Evolutionary conservation across 2,329 filamentous ascomycete species (phyloP).

Genomic region (Exophiala sp.): DNA sequence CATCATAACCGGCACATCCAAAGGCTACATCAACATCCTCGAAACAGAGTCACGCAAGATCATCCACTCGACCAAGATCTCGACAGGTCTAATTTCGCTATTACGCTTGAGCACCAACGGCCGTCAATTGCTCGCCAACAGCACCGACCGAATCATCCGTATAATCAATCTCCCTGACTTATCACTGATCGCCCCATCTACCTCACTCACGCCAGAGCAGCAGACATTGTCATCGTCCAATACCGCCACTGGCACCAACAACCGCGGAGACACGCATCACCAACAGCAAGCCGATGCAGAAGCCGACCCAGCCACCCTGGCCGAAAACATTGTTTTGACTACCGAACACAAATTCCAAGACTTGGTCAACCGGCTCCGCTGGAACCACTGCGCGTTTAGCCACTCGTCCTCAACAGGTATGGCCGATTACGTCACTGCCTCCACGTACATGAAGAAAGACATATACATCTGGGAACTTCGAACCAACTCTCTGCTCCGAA

Average conservation of each 20-base stretch:
- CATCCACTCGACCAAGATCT: slow-evolving; percentile 84
- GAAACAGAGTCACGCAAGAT: slow-evolving; percentile 72
- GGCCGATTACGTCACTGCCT: slow-evolving; percentile 84
- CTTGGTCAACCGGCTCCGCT: slow-evolving; percentile 86
- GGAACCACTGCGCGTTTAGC: slow-evolving; percentile 96
- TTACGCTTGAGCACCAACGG: slow-evolving; percentile 79
- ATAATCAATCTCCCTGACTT: slow-evolving; percentile 84
- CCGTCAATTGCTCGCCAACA: slow-evolving; percentile 82
- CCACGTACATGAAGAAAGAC: slow-evolving; percentile 97
- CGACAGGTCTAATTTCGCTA: slow-evolving; percentile 79
- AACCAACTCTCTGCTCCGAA: slow-evolving; percentile 89
- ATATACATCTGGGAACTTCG: slow-evolving; percentile 65
- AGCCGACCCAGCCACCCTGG: slow-evolving; percentile 59
- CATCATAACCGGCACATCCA: slow-evolving; percentile 87
- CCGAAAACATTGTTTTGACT: slow-evolving; percentile 69
- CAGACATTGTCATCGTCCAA: not conserved
- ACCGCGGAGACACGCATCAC: not conserved
- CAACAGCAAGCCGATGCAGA: too few relatives aligned
- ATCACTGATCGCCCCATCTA: slow-evolving; percentile 33
- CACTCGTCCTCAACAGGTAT: slow-evolving; percentile 22
- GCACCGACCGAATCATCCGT: slow-evolving; percentile 88
- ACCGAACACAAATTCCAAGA: slow-evolving; percentile 98
- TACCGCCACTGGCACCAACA: not conserved
- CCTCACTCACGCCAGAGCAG: slow-evolving; percentile 12
- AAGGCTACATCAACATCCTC: slow-evolving; percentile 94